Evolutionary conservation across 768 basidiomycete species (phyloP).

Genomic region (Brasilioporus rufonigricans): DNA sequence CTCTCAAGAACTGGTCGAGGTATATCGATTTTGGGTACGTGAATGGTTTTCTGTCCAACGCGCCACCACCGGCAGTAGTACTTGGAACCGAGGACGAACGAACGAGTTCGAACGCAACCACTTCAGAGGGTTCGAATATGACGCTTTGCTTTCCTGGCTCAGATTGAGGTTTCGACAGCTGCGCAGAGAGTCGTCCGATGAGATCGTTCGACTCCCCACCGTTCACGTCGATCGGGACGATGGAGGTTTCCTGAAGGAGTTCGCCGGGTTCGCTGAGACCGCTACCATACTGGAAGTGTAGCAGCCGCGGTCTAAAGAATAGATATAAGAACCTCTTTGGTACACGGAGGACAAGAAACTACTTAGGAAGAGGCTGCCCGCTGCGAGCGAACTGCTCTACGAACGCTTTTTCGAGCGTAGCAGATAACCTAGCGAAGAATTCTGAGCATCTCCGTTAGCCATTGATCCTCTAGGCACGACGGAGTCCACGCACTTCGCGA

Average conservation of each 20-base stretch:
- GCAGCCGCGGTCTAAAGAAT: conserved; percentile 37
- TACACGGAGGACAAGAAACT: background rate
- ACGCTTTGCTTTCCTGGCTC: conserved; percentile 46
- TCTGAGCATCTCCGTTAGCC: conserved; percentile 34
- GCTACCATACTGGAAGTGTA: conserved; percentile 57
- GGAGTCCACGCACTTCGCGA: conserved; percentile 36
- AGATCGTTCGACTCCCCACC: conserved; percentile 51
- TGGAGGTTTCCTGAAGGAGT: conserved; percentile 36
- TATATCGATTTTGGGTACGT: conserved; percentile 64
- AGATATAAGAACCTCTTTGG: conserved; percentile 3
- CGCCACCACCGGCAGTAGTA: conserved; percentile 12
- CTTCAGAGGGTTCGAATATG: conserved; percentile 60
- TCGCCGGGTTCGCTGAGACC: conserved; percentile 36
- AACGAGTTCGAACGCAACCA: conserved; percentile 56
- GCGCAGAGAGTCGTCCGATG: conserved; percentile 46
- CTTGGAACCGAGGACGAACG: conserved; percentile 24
- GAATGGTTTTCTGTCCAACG: conserved; percentile 39
- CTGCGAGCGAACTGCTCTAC: conserved; percentile 36
- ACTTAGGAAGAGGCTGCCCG: conserved; percentile 35
- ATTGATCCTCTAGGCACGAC: conserved; percentile 1
- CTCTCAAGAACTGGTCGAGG: conserved; percentile 68
- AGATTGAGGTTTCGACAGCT: conserved; percentile 28
- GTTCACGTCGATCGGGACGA: conserved; percentile 54
- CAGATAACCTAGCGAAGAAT: conserved; percentile 45
- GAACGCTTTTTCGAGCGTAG: conserved; percentile 44